These are phyloP conservation scores for Whalleya microplaca DNA, from an alignment of 2,329 filamentous ascomycete genomes.

Conservation along the genomic window DNA sequence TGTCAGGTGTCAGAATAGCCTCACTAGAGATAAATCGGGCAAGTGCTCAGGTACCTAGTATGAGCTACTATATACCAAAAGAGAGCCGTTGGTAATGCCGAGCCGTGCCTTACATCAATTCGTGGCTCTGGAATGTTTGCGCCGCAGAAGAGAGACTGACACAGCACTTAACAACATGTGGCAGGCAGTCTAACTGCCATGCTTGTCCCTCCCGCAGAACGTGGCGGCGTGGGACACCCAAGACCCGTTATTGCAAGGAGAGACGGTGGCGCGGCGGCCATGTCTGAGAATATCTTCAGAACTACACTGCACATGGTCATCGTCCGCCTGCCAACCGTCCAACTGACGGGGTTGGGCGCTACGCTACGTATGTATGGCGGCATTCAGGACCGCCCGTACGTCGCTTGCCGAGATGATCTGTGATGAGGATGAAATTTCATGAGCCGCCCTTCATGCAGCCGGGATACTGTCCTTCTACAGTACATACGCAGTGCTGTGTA, in stretches of 20 bases:
- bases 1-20: neutral
- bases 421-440: slow-evolving; percentile 17
- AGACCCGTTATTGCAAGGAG: slow-evolving; percentile 20
- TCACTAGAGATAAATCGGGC: neutral
- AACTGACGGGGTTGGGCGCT: neutral
- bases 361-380: neutral
- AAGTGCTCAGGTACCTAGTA: neutral
- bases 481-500: too few relatives aligned
- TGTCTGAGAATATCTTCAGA: slow-evolving; percentile 21
- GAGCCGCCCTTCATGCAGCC: slow-evolving; percentile 14
- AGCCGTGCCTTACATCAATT: neutral
- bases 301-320: neutral
- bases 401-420: neutral
- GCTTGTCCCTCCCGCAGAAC: slow-evolving; percentile 1
- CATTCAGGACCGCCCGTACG: neutral
- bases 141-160: neutral
- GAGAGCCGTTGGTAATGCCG: neutral
- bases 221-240: slow-evolving; percentile 19
- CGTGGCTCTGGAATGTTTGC: too few relatives aligned
- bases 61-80: neutral
- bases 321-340: neutral
- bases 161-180: neutral
- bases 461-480: neutral
- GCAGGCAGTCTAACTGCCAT: neutral
- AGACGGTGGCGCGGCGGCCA: slow-evolving; percentile 14